Evolutionary conservation across 2,329 filamentous ascomycete genomes (phyloP), one percentile per base, ranked within the genome.

Genomic region (Phialocephala sp.): DNA sequence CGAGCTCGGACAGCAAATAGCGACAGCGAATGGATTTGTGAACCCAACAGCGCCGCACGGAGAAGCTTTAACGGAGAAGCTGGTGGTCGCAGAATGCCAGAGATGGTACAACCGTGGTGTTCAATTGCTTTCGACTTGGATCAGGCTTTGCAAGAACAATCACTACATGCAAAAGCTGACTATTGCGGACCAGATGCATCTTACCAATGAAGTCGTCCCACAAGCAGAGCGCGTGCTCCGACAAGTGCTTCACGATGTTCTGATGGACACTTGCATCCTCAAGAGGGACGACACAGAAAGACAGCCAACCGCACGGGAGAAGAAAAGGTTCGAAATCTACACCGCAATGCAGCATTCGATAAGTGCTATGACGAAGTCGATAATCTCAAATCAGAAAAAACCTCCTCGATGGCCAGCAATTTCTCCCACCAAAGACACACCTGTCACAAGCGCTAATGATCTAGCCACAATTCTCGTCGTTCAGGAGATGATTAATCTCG

Each of bases 401-500:
- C 62, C 59, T 15, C 65, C 65, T 8, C 35, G 27, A 18, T 66
- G 64, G 64, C n/a, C 43, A 14, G 9, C 35, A 27, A 12, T 43
- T 24, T 2, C 41, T 5, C 62, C 62, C 14, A 20, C 35, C 18
- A 54, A 62, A 35, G 57, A 36, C 5, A 32, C 27, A 1, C 55
- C 61, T 5, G 56, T 52, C 11, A 62, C 61, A 20, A 57, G 54
- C 8, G 56, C 65, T 27, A 60, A 68, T 8, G 52, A 60, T 4
- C 52, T 69, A 1, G 39, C 62, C 1, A 43, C 57, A 15, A 60
- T 59, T 6, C 58, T 69, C 1, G 11, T 60, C 14, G 66, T 68
- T 36, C 57, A 61, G 18, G 68, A 69, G 36, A 66, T 69, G 36
- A 60, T 62, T 45, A 54, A 47, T 35, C 61, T 69, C 4, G 66